Evolutionary conservation across 202 grass and related monocot species (phyloP).

Genomic region (Digitaria exilis): DNA sequence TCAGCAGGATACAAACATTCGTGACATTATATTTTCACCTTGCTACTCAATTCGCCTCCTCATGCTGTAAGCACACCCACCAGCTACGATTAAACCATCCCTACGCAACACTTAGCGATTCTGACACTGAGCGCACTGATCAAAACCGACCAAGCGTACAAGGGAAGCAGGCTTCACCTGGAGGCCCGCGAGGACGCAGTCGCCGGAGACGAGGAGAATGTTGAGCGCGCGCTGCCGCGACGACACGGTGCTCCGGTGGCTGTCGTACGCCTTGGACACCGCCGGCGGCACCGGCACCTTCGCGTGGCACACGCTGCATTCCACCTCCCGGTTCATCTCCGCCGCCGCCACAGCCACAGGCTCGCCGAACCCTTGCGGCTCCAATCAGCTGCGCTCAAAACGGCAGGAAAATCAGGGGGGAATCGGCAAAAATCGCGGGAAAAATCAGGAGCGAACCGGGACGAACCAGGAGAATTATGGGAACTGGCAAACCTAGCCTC

Average conservation of each 20-base stretch:
- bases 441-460: constrained; percentile 28
- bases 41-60: neutral
- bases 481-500: constrained; percentile 33
- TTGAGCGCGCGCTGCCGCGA: constrained; percentile 84
- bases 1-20: neutral
- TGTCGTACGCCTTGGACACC: constrained; percentile 91
- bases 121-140: neutral
- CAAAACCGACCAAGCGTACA: constrained; percentile 19
- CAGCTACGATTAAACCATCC: neutral
- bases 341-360: neutral
- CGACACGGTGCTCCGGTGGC: constrained; percentile 66
- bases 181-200: constrained; percentile 91
- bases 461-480: constrained; percentile 14
- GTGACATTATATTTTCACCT: neutral
- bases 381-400: constrained; percentile 17
- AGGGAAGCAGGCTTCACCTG: constrained; percentile 58
- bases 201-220: constrained; percentile 77
- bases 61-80: neutral
- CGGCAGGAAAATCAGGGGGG: neutral
- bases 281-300: constrained; percentile 62
- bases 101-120: neutral
- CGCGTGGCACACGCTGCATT: constrained; percentile 83
- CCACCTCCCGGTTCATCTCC: constrained; percentile 70
- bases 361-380: constrained; percentile 28
- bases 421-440: constrained; percentile 8